These are phyloP conservation scores for Bullera alba DNA, from an alignment of 768 basidiomycete genomes.

Conservation along the genomic window DNA sequence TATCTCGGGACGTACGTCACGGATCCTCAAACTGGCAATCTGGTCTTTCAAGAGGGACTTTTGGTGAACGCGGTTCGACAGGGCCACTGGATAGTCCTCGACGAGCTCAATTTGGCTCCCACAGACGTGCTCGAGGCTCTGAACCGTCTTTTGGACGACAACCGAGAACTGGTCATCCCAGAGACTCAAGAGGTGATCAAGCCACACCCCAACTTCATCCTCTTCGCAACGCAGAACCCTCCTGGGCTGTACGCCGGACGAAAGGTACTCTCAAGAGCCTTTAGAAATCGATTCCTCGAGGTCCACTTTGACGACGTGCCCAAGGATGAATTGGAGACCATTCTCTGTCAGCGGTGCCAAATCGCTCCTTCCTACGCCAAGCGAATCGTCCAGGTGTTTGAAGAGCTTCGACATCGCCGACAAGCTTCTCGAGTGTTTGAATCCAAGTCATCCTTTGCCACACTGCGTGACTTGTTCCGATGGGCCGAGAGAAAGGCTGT, in stretches of 20 bases:
- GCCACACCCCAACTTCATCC: conserved; percentile 92
- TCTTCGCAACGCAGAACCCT: conserved; percentile 98
- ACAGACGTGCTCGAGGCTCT: conserved; percentile 96
- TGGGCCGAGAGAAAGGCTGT: conserved; percentile 90
- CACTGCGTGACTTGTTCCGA: conserved; percentile 90
- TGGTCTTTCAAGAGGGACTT: conserved; percentile 89
- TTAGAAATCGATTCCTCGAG: conserved; percentile 94
- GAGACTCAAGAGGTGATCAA: conserved; percentile 91
- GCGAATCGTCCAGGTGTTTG: conserved; percentile 84
- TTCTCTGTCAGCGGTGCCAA: conserved; percentile 81
- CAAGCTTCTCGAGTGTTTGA: conserved; percentile 91
- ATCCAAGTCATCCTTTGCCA: conserved; percentile 94
- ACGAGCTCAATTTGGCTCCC: conserved; percentile 94
- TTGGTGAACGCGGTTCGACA: conserved; percentile 82
- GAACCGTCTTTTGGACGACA: conserved; percentile 93
- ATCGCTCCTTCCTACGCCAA: conserved; percentile 92
- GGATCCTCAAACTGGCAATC: conserved; percentile 82
- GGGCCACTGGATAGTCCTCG: conserved; percentile 96
- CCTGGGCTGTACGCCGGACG: conserved; percentile 91
- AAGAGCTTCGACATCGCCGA: conserved; percentile 82
- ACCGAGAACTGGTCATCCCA: conserved; percentile 87
- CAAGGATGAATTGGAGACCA: conserved; percentile 82
- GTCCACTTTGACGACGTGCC: conserved; percentile 97
- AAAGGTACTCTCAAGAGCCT: conserved; percentile 89
- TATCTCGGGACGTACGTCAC: conserved; percentile 96